Evolutionary conservation across 2,329 filamentous ascomycete genomes (phyloP).

Genomic region (Epichloe sibirici): DNA sequence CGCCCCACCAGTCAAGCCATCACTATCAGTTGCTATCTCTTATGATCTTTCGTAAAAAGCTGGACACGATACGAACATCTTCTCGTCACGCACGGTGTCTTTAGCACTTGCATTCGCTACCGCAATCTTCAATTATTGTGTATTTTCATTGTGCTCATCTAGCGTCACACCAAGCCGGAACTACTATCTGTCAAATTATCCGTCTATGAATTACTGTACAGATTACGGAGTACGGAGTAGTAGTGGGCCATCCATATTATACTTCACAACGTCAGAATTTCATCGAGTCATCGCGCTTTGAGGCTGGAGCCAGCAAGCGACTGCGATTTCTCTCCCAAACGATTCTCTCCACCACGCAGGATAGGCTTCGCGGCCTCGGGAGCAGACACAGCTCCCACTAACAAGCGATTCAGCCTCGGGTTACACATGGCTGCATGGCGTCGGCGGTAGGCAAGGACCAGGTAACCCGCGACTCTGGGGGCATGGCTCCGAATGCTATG

Average conservation of each 20-base stretch:
- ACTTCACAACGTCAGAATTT: not conserved
- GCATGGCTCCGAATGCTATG: not conserved
- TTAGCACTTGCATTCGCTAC: not conserved
- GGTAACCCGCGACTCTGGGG: not conserved
- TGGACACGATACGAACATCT: not conserved
- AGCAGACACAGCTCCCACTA: not conserved
- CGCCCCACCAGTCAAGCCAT: not conserved
- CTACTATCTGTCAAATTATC: too few species aligned
- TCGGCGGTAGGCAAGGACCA: constrained; percentile 18
- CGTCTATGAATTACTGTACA: not conserved
- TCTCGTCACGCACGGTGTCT: not conserved
- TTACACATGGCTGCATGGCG: constrained; percentile 22
- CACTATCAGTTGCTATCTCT: not conserved
- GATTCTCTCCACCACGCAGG: not conserved
- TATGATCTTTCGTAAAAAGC: not conserved
- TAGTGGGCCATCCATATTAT: not conserved
- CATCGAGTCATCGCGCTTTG: not conserved
- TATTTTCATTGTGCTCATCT: too few species aligned
- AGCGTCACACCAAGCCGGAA: too few species aligned
- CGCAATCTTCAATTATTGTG: not conserved
- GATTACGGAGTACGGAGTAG: not conserved
- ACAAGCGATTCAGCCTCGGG: constrained; percentile 7
- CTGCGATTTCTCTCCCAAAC: too few species aligned
- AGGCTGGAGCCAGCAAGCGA: not conserved
- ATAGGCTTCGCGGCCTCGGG: not conserved